phyloP scores from a whole-genome alignment of 2,329 filamentous ascomycete genomes.

The Xylariaceae sp. region DNA sequence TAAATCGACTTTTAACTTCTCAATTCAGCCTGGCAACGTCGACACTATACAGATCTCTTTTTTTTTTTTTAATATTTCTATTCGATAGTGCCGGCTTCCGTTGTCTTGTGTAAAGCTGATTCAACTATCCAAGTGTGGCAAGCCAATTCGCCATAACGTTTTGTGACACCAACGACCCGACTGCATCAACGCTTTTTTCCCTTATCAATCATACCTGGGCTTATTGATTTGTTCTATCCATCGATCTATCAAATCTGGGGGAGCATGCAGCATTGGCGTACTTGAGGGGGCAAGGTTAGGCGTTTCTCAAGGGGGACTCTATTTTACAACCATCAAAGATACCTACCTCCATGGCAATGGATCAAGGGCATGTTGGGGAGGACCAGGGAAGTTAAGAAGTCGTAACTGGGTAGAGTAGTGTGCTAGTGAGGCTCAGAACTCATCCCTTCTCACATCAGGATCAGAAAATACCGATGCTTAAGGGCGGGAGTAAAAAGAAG shows the following conservation, averaged over 20 bases:
- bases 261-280: conserved; percentile 22
- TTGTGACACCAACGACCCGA: too few relatives aligned
- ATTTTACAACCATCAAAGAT: conserved; percentile 16
- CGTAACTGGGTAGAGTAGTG: too few relatives aligned
- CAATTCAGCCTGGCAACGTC: background rate
- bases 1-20: background rate
- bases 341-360: conserved; percentile 23
- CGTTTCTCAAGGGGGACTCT: conserved; percentile 9
- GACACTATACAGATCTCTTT: background rate
- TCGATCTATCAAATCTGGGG: background rate
- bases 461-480: too few relatives aligned
- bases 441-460: too few relatives aligned
- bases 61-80: too few relatives aligned
- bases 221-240: background rate
- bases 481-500: too few relatives aligned
- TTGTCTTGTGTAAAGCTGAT: conserved; percentile 9
- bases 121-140: conserved; percentile 1
- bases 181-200: conserved; percentile 4
- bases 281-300: conserved; percentile 12
- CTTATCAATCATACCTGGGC: background rate
- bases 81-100: background rate
- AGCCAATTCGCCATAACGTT: conserved; percentile 7
- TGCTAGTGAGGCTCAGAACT: too few relatives aligned
- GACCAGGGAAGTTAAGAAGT: too few relatives aligned
- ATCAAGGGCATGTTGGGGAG: too few relatives aligned